phyloP scores from a whole-genome alignment of 371 early-diverging fungal genomes.

The Mortierella sp. region DNA sequence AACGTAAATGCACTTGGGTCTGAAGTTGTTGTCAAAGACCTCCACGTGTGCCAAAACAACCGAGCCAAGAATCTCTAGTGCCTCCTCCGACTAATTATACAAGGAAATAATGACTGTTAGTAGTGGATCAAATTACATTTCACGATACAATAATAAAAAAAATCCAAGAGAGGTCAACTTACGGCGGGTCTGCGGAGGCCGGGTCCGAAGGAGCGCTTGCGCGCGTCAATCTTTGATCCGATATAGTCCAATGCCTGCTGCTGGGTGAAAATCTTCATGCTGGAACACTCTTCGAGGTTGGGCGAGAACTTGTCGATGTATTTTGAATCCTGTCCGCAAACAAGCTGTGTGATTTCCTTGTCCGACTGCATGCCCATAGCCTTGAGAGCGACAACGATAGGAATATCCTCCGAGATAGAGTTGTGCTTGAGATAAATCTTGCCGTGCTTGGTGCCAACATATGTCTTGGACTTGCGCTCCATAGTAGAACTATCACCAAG shows the following conservation, averaged over 20 bases:
- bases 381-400: constrained; percentile 86
- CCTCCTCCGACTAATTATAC: constrained; percentile 85
- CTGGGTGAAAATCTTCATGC: constrained; percentile 86
- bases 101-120: background rate
- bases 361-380: constrained; percentile 98
- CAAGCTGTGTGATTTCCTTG: constrained; percentile 95
- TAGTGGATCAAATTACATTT: background rate
- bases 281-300: constrained; percentile 91
- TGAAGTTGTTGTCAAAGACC: constrained; percentile 90
- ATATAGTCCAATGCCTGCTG: constrained; percentile 95
- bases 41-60: constrained; percentile 97
- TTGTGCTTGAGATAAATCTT: constrained; percentile 97
- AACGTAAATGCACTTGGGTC: constrained; percentile 96
- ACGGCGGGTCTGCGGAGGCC: constrained; percentile 68
- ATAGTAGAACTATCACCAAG: constrained; percentile 82
- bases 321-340: constrained; percentile 90
- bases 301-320: constrained; percentile 90
- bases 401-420: constrained; percentile 94
- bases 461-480: constrained; percentile 98
- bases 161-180: constrained; percentile 4
- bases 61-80: constrained; percentile 91
- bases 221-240: constrained; percentile 84
- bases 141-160: background rate
- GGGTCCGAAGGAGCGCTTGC: constrained; percentile 66
- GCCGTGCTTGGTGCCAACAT: constrained; percentile 84